A percentile compares a stretch with the other conserved stretches of the same genome.
Conservation (phyloP, 768 basidiomycete genomes). For the Terana coerulea region DNA sequence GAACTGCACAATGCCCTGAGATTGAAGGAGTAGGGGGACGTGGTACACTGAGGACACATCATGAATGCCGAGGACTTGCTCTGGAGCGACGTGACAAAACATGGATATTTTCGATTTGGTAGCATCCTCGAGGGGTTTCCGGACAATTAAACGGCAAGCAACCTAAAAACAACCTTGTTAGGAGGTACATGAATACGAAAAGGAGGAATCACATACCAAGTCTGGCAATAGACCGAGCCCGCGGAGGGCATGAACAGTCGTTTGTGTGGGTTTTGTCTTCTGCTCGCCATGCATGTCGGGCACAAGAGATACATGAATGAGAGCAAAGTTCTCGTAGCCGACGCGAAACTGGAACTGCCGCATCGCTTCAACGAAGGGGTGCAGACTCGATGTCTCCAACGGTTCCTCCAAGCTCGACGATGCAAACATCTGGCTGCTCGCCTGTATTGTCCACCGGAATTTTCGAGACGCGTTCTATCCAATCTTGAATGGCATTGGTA, state of each 20-base stretch:
- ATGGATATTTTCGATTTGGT: constrained; percentile 97
- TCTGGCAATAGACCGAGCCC: constrained; percentile 93
- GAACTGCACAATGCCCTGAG: constrained; percentile 89
- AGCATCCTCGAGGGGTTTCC: constrained; percentile 73
- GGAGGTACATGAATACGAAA: not conserved
- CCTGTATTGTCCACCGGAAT: constrained; percentile 93
- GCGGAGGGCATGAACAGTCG: constrained; percentile 89
- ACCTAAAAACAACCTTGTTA: constrained; percentile 49
- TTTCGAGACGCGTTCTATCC: constrained; percentile 94
- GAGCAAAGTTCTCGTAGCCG: constrained; percentile 92
- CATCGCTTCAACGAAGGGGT: constrained; percentile 97
- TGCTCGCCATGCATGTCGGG: constrained; percentile 99
- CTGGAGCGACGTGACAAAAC: constrained; percentile 94
- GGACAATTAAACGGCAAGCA: constrained; percentile 83
- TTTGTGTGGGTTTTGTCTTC: constrained; percentile 99
- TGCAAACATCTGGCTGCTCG: constrained; percentile 93
- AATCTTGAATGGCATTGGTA: constrained; percentile 96
- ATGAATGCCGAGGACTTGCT: constrained; percentile 93
- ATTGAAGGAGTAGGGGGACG: constrained; percentile 86
- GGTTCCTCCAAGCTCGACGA: constrained; percentile 98
- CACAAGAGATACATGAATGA: constrained; percentile 96
- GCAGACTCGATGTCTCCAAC: constrained; percentile 99
- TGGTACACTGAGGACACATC: constrained; percentile 97
- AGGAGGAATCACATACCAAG: constrained; percentile 49
- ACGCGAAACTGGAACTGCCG: constrained; percentile 99